phyloP scores from a whole-genome alignment of 1,284 basidiomycete species.

The Ganoderma resinaceum region DNA sequence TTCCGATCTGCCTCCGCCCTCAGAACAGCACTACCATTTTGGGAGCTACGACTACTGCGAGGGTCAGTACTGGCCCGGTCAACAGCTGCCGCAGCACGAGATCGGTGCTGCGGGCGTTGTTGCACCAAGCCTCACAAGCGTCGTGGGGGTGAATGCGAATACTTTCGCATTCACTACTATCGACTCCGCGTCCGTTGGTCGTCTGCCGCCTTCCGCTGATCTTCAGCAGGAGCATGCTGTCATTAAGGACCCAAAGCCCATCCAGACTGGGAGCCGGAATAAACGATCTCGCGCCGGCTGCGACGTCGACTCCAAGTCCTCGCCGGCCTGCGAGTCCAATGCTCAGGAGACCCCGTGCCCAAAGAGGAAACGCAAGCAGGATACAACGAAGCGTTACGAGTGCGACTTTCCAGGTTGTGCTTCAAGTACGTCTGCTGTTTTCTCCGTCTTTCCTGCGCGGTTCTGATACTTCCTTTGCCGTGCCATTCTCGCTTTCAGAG shows the following conservation, averaged over 20 bases:
- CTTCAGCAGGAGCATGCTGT: neutral
- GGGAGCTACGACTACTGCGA: neutral
- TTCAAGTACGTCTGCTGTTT: neutral
- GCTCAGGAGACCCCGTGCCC: neutral
- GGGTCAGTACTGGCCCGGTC: constrained; percentile 5
- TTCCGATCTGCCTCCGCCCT: neutral
- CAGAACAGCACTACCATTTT: neutral
- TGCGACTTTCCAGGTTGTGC: neutral
- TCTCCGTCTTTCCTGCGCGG: neutral
- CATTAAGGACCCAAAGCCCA: too few species aligned
- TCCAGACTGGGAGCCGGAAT: neutral
- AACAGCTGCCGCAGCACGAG: constrained; percentile 8
- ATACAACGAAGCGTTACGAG: constrained; percentile 10
- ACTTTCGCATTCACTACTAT: constrained; percentile 3
- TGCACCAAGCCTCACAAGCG: neutral
- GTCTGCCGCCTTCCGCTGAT: neutral
- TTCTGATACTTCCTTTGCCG: neutral
- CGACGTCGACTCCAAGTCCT: neutral
- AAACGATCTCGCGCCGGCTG: neutral
- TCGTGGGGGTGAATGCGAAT: neutral
- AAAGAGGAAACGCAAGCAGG: constrained; percentile 6
- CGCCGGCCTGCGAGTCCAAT: neutral
- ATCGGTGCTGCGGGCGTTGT: constrained; percentile 10
- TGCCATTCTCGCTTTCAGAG: neutral
- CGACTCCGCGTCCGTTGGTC: neutral